Evolutionary conservation across 495 filamentous ascomycete species (phyloP).

Genomic region (Glonium stellatum): DNA sequence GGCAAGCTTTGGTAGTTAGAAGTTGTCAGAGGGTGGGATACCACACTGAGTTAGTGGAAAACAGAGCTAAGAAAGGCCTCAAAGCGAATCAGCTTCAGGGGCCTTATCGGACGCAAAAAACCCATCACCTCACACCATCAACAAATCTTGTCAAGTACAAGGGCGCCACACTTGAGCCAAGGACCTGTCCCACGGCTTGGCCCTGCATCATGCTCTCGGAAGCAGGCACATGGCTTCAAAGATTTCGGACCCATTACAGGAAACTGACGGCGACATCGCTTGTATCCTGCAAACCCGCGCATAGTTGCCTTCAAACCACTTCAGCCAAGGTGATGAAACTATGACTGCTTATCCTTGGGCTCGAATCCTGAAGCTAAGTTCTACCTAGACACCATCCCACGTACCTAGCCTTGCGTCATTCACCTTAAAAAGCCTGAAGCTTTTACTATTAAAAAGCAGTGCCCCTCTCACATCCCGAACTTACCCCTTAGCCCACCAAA

Average conservation of each 20-base stretch:
- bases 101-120: slow-evolving; percentile 21
- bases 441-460: no score
- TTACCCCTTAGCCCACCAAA: not conserved
- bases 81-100: slow-evolving; percentile 18
- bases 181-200: not conserved
- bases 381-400: no score
- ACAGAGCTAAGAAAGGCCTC: not conserved
- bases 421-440: no score
- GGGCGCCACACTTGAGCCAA: not conserved
- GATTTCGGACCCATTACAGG: not conserved
- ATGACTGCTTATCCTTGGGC: no score
- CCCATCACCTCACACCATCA: slow-evolving; percentile 27
- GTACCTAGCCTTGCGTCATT: no score
- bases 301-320: no score
- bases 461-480: not conserved
- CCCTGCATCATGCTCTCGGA: not conserved
- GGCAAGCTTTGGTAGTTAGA: not conserved
- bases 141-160: slow-evolving; percentile 6
- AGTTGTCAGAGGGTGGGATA: not conserved
- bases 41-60: not conserved
- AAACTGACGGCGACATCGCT: not conserved
- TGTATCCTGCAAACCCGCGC: no score
- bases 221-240: not conserved
- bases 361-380: no score
- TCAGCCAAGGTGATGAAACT: no score